Conservation (phyloP, 495 filamentous ascomycete species). For the Delitschia confertaspora region DNA sequence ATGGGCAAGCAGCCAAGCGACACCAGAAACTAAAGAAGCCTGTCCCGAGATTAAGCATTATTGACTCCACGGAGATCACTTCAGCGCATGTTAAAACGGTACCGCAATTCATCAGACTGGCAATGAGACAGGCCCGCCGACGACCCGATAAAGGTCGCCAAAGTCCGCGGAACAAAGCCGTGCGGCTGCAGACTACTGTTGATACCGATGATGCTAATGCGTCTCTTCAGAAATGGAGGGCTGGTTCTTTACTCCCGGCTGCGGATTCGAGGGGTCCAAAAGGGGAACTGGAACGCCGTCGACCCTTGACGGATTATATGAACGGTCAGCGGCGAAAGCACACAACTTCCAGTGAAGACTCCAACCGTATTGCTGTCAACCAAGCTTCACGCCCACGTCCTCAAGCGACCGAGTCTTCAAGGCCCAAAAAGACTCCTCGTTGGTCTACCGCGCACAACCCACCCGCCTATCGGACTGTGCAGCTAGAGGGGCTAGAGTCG, state of each 20-base stretch:
- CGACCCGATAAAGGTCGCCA: conserved; percentile 57
- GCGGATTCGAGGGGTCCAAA: conserved; percentile 32
- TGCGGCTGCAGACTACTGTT: conserved; percentile 57
- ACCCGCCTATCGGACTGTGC: conserved; percentile 20
- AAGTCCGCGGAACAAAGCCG: conserved; percentile 64
- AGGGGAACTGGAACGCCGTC: not conserved
- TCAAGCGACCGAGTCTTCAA: not conserved
- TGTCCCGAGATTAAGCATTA: conserved; percentile 53
- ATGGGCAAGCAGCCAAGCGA: not conserved
- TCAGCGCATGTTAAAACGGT: conserved; percentile 20
- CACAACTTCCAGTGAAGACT: not conserved
- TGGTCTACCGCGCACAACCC: not conserved
- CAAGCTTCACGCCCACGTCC: too few relatives aligned
- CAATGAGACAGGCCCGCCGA: conserved; percentile 57
- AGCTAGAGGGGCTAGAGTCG: conserved; percentile 32
- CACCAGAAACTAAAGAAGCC: conserved; percentile 6
- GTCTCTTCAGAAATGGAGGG: conserved; percentile 65
- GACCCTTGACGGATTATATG: conserved; percentile 22
- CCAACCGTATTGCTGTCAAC: not conserved
- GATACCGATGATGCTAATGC: conserved; percentile 70
- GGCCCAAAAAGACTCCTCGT: not conserved
- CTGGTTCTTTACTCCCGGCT: conserved; percentile 47
- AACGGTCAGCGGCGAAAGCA: not conserved
- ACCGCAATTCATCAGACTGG: conserved; percentile 71
- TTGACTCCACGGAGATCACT: conserved; percentile 45